phyloP scores from a whole-genome alignment of 2,329 filamentous ascomycete species.

The Dothideomycetidae sp. region DNA sequence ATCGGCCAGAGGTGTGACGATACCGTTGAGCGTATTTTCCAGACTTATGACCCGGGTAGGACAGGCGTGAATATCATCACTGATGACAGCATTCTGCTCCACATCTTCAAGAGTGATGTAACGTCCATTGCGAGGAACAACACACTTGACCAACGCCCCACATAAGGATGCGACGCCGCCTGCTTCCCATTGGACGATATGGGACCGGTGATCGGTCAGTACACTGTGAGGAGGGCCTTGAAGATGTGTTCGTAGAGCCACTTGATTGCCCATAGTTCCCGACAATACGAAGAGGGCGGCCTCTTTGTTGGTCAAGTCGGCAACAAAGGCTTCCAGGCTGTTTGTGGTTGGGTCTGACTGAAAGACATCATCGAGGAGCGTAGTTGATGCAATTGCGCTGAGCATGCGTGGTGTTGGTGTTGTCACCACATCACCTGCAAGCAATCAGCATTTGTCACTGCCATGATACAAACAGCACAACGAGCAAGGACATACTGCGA shows the following conservation, averaged over 20 bases:
- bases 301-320: conserved; percentile 59
- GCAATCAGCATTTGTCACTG: neutral
- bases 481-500: conserved; percentile 26
- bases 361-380: conserved; percentile 73
- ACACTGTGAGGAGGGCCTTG: conserved; percentile 67
- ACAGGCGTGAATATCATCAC: conserved; percentile 60
- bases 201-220: conserved; percentile 62
- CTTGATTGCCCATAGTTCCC: conserved; percentile 89
- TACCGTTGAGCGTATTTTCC: conserved; percentile 74
- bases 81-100: conserved; percentile 47
- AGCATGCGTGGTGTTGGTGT: conserved; percentile 73
- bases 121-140: conserved; percentile 54
- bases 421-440: conserved; percentile 47
- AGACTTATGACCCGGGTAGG: conserved; percentile 70
- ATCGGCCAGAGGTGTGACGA: conserved; percentile 63
- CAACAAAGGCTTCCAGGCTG: conserved; percentile 59
- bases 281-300: conserved; percentile 69
- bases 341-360: conserved; percentile 66
- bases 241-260: conserved; percentile 65
- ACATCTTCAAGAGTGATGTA: conserved; percentile 70
- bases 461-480: neutral
- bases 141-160: conserved; percentile 53
- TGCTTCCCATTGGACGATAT: conserved; percentile 59
- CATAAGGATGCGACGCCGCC: conserved; percentile 56
- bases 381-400: conserved; percentile 56